Evolutionary conservation across 495 filamentous ascomycete species (phyloP), one percentile per base, ranked within the genome.

Genomic region (Endocarpon pusillum): DNA sequence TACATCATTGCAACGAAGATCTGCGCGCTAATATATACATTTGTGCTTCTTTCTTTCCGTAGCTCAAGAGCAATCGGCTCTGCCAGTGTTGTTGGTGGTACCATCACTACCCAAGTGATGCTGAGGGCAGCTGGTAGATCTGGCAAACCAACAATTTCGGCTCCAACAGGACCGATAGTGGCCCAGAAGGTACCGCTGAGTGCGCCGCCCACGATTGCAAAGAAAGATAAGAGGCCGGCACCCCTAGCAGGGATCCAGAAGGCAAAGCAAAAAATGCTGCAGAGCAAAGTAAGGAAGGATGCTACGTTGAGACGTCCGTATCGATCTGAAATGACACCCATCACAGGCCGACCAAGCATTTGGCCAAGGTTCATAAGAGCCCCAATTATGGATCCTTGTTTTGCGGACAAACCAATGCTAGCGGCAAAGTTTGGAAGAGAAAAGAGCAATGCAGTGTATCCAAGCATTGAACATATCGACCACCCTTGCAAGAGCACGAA

Each of bases 51-150:
- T 3, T 61, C 39, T 8, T 54, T 52, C 26, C 65, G 52, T 34
- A 86, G 61, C 43, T 69, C 59, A 8, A 83, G 53, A 2, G 58
- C 76, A 44, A 84, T 83, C 0, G 69, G 63, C 44, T 86, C 80
- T 31, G 73, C 66, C 38, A 79, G 57, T 36, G 42, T 32, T 3
- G 64, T 59, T 0, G 78, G 79, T 3, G 77, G 42, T 10, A 71
- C 62, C 19, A 83, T 49, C 4, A 69, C 47, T 15, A 83, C 39
- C 77, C 78, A 84, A 3, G 69, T 58, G 6, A 83, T 58, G 7
- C 65, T 71, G 21, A 83, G 47, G 2, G 62, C 64, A 18, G 71
- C 60, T 3, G 71, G 71, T 11, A 81, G 52, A 19, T 73, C 44
- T 35, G 58, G 43, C 0, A 86, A 37, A 0, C 76, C 78, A 19